Evolutionary conservation across 1,284 basidiomycete species (phyloP), one percentile per base, ranked within the genome.

Genomic region (Malassezia yamatoensis): DNA sequence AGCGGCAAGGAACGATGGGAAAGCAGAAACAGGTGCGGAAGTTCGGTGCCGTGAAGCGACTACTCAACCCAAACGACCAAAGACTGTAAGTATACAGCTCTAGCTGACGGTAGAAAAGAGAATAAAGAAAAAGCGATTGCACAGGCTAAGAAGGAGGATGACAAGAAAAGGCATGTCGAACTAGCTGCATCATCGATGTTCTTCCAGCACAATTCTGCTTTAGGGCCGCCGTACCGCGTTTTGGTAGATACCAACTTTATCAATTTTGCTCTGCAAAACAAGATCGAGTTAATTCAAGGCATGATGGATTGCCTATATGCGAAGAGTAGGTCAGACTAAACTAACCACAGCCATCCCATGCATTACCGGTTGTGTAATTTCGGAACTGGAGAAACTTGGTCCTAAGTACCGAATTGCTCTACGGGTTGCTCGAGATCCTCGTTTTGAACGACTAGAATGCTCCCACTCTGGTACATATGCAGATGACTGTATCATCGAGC

Each of bases 301-400:
- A 96, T 99, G 94, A 96, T 98, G 91, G 94, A 98, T 75, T 96
- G 91, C 68, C 79, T 99, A 12, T 96, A 89, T 77, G 94, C 94
- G n/a, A 96, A 98, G 79, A 93, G 91, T 93, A 68, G 62, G 86
- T 78, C 9, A 18, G 21, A 24, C 41, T 16, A 13, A 20, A 20
- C 5, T 46, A 58, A 40, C 33, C 33, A 21, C 72, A 93, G 91
- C 89, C 75, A 96, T 96, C 66, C 94, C 94, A 0, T 96, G 91
- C 67, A 88, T 99, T 29, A 96, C 94, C 16, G 91, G 96, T 75
- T 99, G 94, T 70, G 94, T 98, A 8, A 85, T 98, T 78, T 91
- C 90, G 4, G 94, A 99, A 75, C 78, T 99, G 67, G 94, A 99
- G 77, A 96, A 96, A 78, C 79, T 99, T 4, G 94, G 94, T 0